A percentile compares a stretch with the other conserved stretches of the same genome.
Conservation (phyloP, 1,284 basidiomycete genomes). For the Apiotrichum mycotoxinovorans region DNA sequence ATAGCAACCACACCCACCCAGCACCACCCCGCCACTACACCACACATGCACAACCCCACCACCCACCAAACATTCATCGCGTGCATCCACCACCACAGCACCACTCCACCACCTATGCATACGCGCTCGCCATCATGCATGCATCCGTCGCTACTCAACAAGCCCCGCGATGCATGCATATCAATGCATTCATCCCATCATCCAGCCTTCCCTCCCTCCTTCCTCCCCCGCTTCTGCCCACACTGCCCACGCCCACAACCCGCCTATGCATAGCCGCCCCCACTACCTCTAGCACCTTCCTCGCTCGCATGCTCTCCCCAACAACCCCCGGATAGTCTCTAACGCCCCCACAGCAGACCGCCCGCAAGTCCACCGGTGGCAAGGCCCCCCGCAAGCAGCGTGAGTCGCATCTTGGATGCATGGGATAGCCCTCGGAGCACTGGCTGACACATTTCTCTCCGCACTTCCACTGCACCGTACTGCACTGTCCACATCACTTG, state of each 20-base stretch:
- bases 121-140: constrained; percentile 7
- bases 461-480: too few species aligned
- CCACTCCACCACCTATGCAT: neutral
- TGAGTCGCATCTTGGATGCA: constrained; percentile 23
- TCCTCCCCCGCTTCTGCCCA: neutral
- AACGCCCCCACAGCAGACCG: constrained; percentile 56
- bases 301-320: neutral
- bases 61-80: constrained; percentile 3
- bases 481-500: too few species aligned
- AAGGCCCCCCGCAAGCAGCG: constrained; percentile 58
- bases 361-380: constrained; percentile 62
- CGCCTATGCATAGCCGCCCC: neutral
- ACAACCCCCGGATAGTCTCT: neutral
- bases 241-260: neutral
- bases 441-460: neutral
- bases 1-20: neutral
- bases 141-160: neutral
- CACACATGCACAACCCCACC: constrained; percentile 1
- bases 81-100: constrained; percentile 1
- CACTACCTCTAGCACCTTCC: neutral
- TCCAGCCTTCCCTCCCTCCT: neutral
- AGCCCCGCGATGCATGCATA: neutral
- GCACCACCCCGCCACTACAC: neutral
- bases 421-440: neutral
- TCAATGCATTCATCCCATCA: neutral